Conservation (phyloP, 768 basidiomycete species). For the Lactifluus rugatus region DNA sequence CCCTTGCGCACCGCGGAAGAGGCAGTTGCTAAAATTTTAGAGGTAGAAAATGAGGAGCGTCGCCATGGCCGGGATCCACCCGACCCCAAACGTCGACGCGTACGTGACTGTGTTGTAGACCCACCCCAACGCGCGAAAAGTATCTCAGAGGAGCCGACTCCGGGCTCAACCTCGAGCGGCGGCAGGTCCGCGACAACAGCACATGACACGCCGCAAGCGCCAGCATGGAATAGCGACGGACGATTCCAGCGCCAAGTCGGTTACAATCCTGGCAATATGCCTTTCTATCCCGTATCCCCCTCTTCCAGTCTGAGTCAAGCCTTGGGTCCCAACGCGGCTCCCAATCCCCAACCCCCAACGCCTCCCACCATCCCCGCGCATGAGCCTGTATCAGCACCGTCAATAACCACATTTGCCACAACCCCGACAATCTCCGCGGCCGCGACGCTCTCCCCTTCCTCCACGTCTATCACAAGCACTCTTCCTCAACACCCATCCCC, state of each 20-base stretch:
- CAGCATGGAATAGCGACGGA: constrained; percentile 11
- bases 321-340: constrained; percentile 10
- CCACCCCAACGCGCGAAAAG: constrained; percentile 7
- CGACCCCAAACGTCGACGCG: constrained; percentile 17
- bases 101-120: constrained; percentile 8
- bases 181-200: constrained; percentile 6
- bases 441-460: constrained; percentile 9
- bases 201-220: constrained; percentile 13
- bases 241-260: constrained; percentile 14
- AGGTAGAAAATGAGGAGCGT: constrained; percentile 19
- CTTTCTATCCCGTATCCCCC: constrained; percentile 14
- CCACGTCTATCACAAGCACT: constrained; percentile 11
- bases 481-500: constrained; percentile 3
- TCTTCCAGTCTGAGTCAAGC: constrained; percentile 19
- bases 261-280: constrained; percentile 13
- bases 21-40: constrained; percentile 20
- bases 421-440: constrained; percentile 11
- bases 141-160: constrained; percentile 10
- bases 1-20: constrained; percentile 20
- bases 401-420: constrained; percentile 4
- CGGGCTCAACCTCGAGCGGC: constrained; percentile 12
- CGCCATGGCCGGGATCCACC: constrained; percentile 19
- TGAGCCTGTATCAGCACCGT: background rate
- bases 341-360: constrained; percentile 12
- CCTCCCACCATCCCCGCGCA: constrained; percentile 9